Conservation (phyloP, 108 stramenopile species). For the Tribonema minus region DNA sequence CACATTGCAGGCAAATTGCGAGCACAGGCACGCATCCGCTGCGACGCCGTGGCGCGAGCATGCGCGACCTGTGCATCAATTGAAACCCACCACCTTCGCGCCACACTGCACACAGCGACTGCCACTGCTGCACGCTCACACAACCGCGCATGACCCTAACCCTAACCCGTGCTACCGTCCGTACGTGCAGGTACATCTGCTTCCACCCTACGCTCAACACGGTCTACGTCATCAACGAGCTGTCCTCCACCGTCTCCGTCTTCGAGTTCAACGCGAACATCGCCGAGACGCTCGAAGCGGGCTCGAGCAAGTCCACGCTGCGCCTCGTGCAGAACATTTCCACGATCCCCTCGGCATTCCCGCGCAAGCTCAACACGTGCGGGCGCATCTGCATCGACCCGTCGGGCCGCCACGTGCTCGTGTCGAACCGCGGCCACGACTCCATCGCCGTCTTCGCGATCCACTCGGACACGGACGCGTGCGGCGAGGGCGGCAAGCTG, state of each 20-base stretch:
- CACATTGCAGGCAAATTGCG: no score
- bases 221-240: slow-evolving; percentile 83
- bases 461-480: slow-evolving; percentile 51
- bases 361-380: slow-evolving; percentile 81
- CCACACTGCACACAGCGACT: no score
- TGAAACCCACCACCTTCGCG: no score
- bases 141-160: no score
- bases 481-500: slow-evolving; percentile 65
- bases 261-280: slow-evolving; percentile 68
- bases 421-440: slow-evolving; percentile 91
- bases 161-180: no score
- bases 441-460: slow-evolving; percentile 79
- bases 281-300: slow-evolving; percentile 65
- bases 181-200: slow-evolving; percentile 78
- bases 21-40: no score
- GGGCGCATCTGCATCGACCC: slow-evolving; percentile 80
- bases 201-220: slow-evolving; percentile 79
- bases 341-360: slow-evolving; percentile 80
- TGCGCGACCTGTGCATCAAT: no score
- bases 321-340: slow-evolving; percentile 76
- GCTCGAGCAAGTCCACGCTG: slow-evolving; percentile 70
- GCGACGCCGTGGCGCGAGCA: no score
- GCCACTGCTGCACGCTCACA: no score
- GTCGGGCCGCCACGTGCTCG: slow-evolving; percentile 77
- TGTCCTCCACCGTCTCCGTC: slow-evolving; percentile 66